These are phyloP conservation scores for Irpex rosettiformis DNA, from an alignment of 1,284 basidiomycete genomes.

Conservation along the genomic window DNA sequence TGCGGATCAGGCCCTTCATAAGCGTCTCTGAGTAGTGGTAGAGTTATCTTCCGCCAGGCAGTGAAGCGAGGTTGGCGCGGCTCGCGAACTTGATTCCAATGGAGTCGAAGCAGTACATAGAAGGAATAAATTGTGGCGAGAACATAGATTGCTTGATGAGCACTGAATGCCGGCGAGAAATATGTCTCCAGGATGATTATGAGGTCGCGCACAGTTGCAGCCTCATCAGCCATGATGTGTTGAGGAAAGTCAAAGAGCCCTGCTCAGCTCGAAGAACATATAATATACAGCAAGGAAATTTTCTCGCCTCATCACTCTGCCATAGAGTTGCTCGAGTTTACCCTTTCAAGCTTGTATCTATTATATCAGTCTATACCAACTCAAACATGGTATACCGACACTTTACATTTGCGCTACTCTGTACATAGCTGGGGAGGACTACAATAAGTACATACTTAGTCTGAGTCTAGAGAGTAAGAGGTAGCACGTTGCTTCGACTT, in stretches of 20 bases:
- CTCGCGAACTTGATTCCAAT: not conserved
- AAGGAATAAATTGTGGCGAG: not conserved
- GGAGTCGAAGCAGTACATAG: not conserved
- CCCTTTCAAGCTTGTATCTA: not conserved
- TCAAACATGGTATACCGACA: not conserved
- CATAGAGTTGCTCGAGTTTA: not conserved
- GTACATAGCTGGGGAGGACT: no score
- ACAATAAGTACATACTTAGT: not conserved
- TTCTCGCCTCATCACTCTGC: not conserved
- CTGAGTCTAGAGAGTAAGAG: not conserved
- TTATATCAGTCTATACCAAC: not conserved
- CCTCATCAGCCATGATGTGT: not conserved
- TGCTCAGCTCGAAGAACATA: not conserved
- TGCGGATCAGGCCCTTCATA: not conserved
- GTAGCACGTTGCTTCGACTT: not conserved
- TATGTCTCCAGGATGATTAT: not conserved
- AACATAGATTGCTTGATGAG: not conserved
- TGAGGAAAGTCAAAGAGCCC: not conserved
- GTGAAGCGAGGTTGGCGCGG: constrained; percentile 1
- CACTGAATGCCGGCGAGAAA: not conserved
- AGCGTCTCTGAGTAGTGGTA: not conserved
- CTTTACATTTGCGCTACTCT: not conserved
- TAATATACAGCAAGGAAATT: not conserved
- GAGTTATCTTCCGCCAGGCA: not conserved
- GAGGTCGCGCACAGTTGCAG: not conserved